Evolutionary conservation across 495 filamentous ascomycete genomes (phyloP).

Genomic region (Hypoxylon lienhwacheense): DNA sequence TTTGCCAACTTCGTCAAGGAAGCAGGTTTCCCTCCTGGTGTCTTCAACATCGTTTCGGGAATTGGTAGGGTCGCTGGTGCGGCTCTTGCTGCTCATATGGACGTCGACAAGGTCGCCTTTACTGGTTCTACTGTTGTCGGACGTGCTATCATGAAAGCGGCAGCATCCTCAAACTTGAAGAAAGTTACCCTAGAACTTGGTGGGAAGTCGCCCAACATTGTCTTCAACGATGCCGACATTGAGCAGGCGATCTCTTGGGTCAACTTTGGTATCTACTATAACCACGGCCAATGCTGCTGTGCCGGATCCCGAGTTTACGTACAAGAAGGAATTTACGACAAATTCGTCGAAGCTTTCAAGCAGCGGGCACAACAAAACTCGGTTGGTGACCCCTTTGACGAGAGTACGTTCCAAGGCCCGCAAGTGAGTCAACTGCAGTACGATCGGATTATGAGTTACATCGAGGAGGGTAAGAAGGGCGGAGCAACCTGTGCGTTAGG

Average conservation of each 20-base stretch:
- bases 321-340: constrained; percentile 93
- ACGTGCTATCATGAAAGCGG: constrained; percentile 93
- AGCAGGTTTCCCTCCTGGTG: constrained; percentile 94
- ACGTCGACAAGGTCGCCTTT: constrained; percentile 98
- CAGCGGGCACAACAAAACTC: constrained; percentile 77
- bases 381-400: constrained; percentile 88
- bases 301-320: constrained; percentile 95
- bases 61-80: constrained; percentile 89
- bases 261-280: constrained; percentile 99
- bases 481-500: constrained; percentile 85
- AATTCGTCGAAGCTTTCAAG: constrained; percentile 89
- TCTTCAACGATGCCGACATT: constrained; percentile 94
- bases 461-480: constrained; percentile 81
- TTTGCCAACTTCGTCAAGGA: constrained; percentile 81
- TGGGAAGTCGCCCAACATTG: constrained; percentile 97
- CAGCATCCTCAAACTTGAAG: constrained; percentile 93
- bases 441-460: constrained; percentile 98
- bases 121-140: constrained; percentile 92
- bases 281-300: constrained; percentile 99
- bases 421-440: constrained; percentile 95
- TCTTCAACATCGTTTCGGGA: constrained; percentile 93
- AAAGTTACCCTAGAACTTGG: constrained; percentile 99
- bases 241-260: constrained; percentile 96
- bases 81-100: constrained; percentile 92
- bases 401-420: constrained; percentile 93